Base-by-base conservation (phyloP, 2,329 filamentous ascomycete genomes). In the Exophiala mesophila region DNA sequence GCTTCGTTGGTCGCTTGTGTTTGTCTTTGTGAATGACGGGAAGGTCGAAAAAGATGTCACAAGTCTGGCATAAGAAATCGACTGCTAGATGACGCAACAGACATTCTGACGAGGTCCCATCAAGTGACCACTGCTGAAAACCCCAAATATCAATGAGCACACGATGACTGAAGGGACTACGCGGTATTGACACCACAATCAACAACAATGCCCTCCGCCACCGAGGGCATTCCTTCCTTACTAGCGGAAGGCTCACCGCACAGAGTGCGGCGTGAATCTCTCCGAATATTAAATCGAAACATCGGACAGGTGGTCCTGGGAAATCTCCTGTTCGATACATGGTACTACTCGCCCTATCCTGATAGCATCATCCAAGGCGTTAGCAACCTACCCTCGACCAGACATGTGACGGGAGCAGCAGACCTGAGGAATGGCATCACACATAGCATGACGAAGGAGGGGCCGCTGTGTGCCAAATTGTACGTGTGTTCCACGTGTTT, bases 311-410 rank as follows among this genome's bases (percentile, higher is more conserved):
- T 96, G 38, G 82, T 94, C 41, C 73, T 96, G 48, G 90, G 89
- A 3, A 80, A 88, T 56, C 73, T 92, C 21, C 80, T 82, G 56
- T 94, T 96, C 68, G 81, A 82, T 56, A 85, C 89, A 2, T 95
- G 89, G 88, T 96, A 92, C 63, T 87, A 88, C 5, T 94, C 87
- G 12, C 92, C 89, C 63, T 95, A 96, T 63, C 67, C 80, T 4
- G 71, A 94, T 77, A 70, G 88, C 24, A 51, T 57, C 29, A 41
- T 55, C 29, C 41, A 49, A 12, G 41, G 41, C 8, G 34, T 45
- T n/a, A 24, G 40, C n/a, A 29, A 47, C 20, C 45, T 44, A n/a
- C 26, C 42, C 8, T 29, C 39, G 9, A 36, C 52, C 57, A 73
- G 5, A 62, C 19, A 16, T 32, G 34, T 12, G 41, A 39, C n/a